A percentile compares a stretch with the other conserved stretches of the same genome.
phyloP scores from a whole-genome alignment of 1,284 basidiomycete species.

The Bondarzewia mesenterica region DNA sequence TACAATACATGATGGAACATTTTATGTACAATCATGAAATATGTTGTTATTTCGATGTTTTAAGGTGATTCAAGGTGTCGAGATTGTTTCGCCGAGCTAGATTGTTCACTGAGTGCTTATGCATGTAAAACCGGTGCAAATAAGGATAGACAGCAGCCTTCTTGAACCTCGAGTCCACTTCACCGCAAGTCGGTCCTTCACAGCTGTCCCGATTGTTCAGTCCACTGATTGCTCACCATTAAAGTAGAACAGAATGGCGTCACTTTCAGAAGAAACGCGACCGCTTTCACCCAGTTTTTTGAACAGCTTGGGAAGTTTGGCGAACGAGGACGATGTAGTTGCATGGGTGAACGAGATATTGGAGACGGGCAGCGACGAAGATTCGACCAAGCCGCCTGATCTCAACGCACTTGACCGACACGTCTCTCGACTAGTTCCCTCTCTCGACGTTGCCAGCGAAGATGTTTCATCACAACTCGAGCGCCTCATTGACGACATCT shows the following conservation, averaged over 20 bases:
- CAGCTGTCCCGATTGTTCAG: background rate
- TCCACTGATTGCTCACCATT: no score
- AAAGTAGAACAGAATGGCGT: no score
- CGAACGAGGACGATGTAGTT: conserved; percentile 39
- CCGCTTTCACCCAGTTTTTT: conserved; percentile 3
- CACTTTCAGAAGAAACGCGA: background rate
- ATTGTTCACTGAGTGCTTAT: no score
- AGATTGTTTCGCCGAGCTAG: no score
- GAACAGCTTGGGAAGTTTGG: conserved; percentile 19
- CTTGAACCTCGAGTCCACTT: no score
- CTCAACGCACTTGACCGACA: conserved; percentile 68
- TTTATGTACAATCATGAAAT: no score
- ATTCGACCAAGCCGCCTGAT: conserved; percentile 19
- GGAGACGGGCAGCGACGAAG: conserved; percentile 20
- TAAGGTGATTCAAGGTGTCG: no score
- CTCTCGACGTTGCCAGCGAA: conserved; percentile 76
- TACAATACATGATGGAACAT: no score
- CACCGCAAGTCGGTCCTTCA: background rate
- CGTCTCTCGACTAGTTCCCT: conserved; percentile 64
- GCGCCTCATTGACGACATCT: conserved; percentile 83
- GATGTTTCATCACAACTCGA: conserved; percentile 84
- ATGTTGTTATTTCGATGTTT: no score
- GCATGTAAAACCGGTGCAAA: no score
- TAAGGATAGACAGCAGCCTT: no score
- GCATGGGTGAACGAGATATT: conserved; percentile 63